A percentile compares a stretch with the other conserved stretches of the same genome.
phyloP scores from a whole-genome alignment of 2,329 filamentous ascomycete genomes.

The Claviceps sp. region DNA sequence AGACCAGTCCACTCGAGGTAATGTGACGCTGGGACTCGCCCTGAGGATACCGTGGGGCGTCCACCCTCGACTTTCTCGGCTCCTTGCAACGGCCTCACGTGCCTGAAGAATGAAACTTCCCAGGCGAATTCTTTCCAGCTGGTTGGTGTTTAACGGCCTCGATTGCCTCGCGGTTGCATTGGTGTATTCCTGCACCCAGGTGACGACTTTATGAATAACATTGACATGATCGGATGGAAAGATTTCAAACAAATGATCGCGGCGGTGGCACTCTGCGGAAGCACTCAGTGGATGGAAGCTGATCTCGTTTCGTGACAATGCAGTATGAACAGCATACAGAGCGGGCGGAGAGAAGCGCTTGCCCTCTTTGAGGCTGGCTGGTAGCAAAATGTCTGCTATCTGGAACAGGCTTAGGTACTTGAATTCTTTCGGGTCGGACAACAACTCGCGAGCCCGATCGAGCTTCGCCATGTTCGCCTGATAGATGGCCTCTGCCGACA shows the following conservation, averaged over 20 bases:
- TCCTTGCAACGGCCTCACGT: slow-evolving; percentile 34
- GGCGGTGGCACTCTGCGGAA: slow-evolving; percentile 31
- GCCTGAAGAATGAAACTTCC: slow-evolving; percentile 36
- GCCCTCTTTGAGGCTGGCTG: slow-evolving; percentile 19
- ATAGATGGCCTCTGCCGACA: slow-evolving; percentile 29
- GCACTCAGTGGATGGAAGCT: slow-evolving; percentile 42
- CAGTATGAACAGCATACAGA: slow-evolving; percentile 58
- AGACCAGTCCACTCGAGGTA: slow-evolving; percentile 16
- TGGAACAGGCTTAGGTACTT: slow-evolving; percentile 37
- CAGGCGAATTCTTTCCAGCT: slow-evolving; percentile 15
- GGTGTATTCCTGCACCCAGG: slow-evolving; percentile 21
- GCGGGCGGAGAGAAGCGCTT: slow-evolving; percentile 30
- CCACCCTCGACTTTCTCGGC: slow-evolving; percentile 34
- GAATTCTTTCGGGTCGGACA: slow-evolving; percentile 24
- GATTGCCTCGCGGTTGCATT: slow-evolving; percentile 9
- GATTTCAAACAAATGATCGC: slow-evolving; percentile 48
- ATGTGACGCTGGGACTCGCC: slow-evolving; percentile 13
- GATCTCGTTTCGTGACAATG: slow-evolving; percentile 45
- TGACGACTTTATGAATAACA: slow-evolving; percentile 18
- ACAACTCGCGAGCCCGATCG: slow-evolving; percentile 28
- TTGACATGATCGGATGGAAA: slow-evolving; percentile 18
- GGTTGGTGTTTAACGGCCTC: slow-evolving; percentile 7
- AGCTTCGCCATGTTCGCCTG: slow-evolving; percentile 34
- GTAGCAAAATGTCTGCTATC: slow-evolving; percentile 32
- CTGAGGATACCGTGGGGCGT: slow-evolving; percentile 34